phyloP scores from a whole-genome alignment of 2,329 filamentous ascomycete genomes.

The Apiospora rasikravindrae region DNA sequence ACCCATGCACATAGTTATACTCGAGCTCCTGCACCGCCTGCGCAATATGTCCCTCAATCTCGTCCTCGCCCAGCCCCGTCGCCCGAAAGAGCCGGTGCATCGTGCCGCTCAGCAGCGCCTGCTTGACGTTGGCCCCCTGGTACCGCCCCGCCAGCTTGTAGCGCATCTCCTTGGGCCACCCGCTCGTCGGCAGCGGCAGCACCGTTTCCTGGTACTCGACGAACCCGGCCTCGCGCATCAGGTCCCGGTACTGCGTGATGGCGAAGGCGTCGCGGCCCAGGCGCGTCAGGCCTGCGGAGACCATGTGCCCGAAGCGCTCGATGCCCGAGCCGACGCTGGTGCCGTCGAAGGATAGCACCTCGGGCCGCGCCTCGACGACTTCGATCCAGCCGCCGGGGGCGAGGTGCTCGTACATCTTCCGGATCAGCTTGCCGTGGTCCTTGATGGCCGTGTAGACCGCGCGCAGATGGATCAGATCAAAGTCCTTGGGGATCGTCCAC shows the following conservation, averaged over 20 bases:
- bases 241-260: neutral
- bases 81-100: slow-evolving; percentile 2
- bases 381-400: slow-evolving; percentile 12
- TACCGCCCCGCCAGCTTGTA: slow-evolving; percentile 9
- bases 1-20: neutral
- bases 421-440: neutral
- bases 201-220: neutral
- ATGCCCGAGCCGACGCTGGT: neutral
- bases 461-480: slow-evolving; percentile 4
- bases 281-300: neutral
- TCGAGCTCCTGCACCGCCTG: neutral
- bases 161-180: neutral
- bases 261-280: neutral
- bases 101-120: neutral
- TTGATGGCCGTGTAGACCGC: slow-evolving; percentile 3
- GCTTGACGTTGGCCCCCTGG: neutral
- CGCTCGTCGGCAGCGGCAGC: neutral
- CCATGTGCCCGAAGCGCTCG: neutral
- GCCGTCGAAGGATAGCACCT: slow-evolving; percentile 1
- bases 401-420: neutral
- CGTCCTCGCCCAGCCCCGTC: neutral
- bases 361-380: neutral
- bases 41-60: neutral
- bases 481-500: neutral
- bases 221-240: neutral